Percentiles rank a stretch among this genome's conserved stretches.
Conservation (phyloP, 1,284 basidiomycete genomes). For the Boletus coffeatus region DNA sequence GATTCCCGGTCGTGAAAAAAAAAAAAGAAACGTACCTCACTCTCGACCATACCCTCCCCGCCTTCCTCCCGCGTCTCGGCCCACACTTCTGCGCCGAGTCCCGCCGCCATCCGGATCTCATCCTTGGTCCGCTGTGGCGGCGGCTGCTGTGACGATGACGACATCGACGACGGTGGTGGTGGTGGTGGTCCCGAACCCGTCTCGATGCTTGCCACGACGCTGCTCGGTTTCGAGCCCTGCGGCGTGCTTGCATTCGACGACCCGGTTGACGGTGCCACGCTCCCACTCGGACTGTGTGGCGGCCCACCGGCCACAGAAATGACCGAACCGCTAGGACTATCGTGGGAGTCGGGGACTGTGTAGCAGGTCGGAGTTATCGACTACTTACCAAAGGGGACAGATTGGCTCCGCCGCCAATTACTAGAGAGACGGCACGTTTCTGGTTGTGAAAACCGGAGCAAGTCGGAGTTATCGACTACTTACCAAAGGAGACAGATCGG, state of each 20-base stretch:
- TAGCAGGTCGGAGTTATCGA: too few relatives aligned
- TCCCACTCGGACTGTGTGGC: conserved; percentile 15
- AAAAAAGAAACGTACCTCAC: conserved; percentile 45
- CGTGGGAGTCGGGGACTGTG: too few relatives aligned
- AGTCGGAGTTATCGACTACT: too few relatives aligned
- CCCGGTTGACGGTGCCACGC: conserved; percentile 11
- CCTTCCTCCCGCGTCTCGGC: conserved; percentile 52
- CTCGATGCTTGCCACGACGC: conserved; percentile 11
- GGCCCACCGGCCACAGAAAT: conserved; percentile 4
- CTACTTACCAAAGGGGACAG: too few relatives aligned
- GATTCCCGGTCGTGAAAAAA: neutral
- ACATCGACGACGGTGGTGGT: neutral
- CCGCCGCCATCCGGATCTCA: conserved; percentile 63
- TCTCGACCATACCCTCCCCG: conserved; percentile 57
- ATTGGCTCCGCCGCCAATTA: too few relatives aligned
- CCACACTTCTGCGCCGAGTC: conserved; percentile 69
- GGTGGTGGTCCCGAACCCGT: neutral
- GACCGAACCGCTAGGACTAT: conserved; percentile 7
- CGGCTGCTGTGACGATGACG: neutral
- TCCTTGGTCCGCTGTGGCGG: conserved; percentile 53
- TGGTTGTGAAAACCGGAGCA: too few relatives aligned
- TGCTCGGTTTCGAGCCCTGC: conserved; percentile 36
- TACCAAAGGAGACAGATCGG: too few relatives aligned
- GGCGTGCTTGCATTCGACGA: conserved; percentile 10
- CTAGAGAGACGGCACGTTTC: too few relatives aligned